Conservation (phyloP, 139 green algal species). For the Chlorella ohadii region DNA sequence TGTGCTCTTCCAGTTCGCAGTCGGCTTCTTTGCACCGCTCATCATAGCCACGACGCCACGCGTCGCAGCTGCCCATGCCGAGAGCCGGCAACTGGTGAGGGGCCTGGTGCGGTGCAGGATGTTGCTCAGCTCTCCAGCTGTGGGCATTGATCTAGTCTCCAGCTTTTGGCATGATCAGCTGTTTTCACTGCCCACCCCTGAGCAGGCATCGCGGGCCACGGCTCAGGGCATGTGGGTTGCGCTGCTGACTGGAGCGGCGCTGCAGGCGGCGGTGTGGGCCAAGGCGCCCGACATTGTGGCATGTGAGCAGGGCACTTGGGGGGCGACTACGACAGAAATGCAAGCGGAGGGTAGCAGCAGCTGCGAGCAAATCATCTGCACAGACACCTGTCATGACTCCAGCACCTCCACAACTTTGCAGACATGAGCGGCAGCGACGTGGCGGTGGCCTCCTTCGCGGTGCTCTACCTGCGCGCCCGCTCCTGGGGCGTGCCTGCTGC, state of each 20-base stretch:
- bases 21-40: conserved; percentile 39
- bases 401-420: too few species aligned
- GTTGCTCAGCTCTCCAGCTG: too few species aligned
- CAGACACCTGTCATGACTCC: too few species aligned
- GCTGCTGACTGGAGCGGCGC: conserved; percentile 15
- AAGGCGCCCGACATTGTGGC: conserved; percentile 30
- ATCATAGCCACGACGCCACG: conserved; percentile 50
- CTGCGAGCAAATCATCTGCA: too few species aligned
- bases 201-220: conserved; percentile 32
- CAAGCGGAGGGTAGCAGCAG: too few species aligned
- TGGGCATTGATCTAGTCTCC: too few species aligned
- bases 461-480: conserved; percentile 38
- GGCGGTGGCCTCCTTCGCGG: conserved; percentile 16
- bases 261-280: conserved; percentile 23
- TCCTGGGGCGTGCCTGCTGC: conserved; percentile 41
- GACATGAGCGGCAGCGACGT: conserved; percentile 22
- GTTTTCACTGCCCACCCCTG: neutral
- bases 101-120: neutral
- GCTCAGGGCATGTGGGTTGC: conserved; percentile 47
- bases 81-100: conserved; percentile 14
- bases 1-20: conserved; percentile 47
- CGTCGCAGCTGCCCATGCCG: conserved; percentile 19
- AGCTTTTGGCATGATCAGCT: too few species aligned
- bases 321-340: too few species aligned
- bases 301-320: too few species aligned